phyloP scores from a whole-genome alignment of 108 stramenopile species.

The Nitzschia sp. region DNA sequence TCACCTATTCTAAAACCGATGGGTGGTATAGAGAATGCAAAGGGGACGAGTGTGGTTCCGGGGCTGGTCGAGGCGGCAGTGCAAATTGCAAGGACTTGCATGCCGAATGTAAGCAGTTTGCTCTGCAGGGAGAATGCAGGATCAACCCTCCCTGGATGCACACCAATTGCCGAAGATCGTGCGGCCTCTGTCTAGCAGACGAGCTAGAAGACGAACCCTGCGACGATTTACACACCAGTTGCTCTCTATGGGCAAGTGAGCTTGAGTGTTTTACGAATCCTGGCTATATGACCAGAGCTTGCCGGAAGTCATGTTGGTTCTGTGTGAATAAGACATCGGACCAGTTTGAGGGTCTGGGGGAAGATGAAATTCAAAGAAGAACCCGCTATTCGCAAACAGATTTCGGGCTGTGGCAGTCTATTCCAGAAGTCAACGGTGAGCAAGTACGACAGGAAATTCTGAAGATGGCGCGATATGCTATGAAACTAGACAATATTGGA shows the following conservation, averaged over 20 bases:
- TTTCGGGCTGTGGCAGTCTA: neutral
- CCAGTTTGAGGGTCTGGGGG: neutral
- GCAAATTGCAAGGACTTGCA: neutral
- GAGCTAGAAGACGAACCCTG: neutral
- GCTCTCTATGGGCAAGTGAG: neutral
- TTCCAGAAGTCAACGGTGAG: neutral
- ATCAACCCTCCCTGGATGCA: neutral
- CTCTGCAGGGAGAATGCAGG: neutral
- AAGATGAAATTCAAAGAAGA: neutral
- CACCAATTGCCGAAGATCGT: neutral
- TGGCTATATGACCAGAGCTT: neutral
- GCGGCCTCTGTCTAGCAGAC: neutral
- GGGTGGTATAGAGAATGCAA: neutral
- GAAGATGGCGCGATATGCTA: neutral
- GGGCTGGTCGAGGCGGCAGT: neutral
- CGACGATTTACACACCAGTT: neutral
- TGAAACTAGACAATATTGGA: neutral
- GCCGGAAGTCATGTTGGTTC: neutral
- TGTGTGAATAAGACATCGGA: neutral
- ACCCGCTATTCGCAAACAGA: neutral
- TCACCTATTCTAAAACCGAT: neutral
- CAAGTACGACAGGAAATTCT: neutral
- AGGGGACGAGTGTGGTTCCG: neutral
- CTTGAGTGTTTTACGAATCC: slow-evolving; percentile 8
- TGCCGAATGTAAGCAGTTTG: neutral